These are phyloP conservation scores for Xerophyta viscosa DNA, from an alignment of 106 monocot genomes.

Conservation along the genomic window DNA sequence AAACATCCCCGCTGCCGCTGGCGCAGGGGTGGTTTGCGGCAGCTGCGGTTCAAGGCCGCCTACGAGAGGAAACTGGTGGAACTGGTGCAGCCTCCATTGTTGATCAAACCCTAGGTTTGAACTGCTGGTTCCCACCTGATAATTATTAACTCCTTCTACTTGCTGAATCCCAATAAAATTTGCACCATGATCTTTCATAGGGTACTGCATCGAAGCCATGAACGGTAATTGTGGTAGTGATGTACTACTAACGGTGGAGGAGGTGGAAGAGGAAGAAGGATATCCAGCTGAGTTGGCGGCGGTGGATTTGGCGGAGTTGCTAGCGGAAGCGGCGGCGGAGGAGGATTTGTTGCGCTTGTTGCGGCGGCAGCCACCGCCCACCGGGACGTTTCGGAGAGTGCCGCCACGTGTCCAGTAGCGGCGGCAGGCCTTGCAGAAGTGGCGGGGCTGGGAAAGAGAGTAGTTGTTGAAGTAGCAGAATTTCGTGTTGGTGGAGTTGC, in stretches of 20 bases:
- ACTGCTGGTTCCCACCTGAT: too few species aligned
- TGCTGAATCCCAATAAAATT: too few species aligned
- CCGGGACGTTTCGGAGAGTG: constrained; percentile 49
- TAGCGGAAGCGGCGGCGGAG: too few species aligned
- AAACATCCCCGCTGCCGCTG: constrained; percentile 3
- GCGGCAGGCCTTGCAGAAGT: constrained; percentile 71
- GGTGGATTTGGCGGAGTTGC: constrained; percentile 2
- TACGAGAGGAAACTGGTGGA: constrained; percentile 34
- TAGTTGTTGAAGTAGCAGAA: constrained; percentile 80
- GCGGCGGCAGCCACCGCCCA: constrained; percentile 58
- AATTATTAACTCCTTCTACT: too few species aligned
- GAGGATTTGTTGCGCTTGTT: constrained; percentile 37
- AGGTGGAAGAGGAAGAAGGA: too few species aligned
- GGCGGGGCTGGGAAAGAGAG: constrained; percentile 64
- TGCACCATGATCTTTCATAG: too few species aligned
- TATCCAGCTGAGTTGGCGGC: neutral
- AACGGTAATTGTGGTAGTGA: too few species aligned
- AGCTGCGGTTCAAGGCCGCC: constrained; percentile 3
- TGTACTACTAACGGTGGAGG: too few species aligned
- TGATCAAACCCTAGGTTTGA: constrained; percentile 12
- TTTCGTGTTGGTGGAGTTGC: constrained; percentile 44
- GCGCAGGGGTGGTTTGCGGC: too few species aligned
- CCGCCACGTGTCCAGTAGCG: constrained; percentile 66
- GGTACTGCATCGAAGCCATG: too few species aligned
- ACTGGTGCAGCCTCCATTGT: constrained; percentile 44